Evolutionary conservation across 2,329 filamentous ascomycete species (phyloP), one percentile per base, ranked within the genome.

Genomic region (Teratosphaeriaceae sp.): DNA sequence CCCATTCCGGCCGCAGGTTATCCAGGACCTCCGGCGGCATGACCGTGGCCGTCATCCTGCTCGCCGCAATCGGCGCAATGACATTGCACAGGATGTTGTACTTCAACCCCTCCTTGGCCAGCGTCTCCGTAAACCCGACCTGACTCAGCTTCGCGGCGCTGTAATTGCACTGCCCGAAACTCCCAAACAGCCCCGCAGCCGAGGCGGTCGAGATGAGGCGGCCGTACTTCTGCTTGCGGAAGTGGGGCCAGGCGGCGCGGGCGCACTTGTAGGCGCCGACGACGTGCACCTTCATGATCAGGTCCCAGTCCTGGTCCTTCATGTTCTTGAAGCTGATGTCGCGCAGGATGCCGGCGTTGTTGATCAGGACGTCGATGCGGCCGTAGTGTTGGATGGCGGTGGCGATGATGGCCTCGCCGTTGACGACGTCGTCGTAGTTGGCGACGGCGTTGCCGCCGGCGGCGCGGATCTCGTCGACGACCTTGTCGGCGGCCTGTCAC

Each of bases 271-370:
- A 98, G 60, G 88, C 84, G 57, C 92, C 92, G 63, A 81, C 85
- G 58, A 96, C 82, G 69, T 98, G 90, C 45, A 97, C 90, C 65
- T 81, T 84, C 69, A 90, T 86, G 64, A 96, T 85, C 55, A 96
- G 72, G 64, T 98, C 90, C 92, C 92, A 98, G 67, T 98, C 92
- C 63, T 84, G 71, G 66, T 98, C 92, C 67, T 84, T 92, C 79
- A 97, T 94, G 72, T 97, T 97, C 79, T 95, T 95, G 75, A 98
- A 97, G 76, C 86, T 90, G 63, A 97, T 68, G 71, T 97, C 89
- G 48, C 90, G 84, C 47, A 95, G 76, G 62, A 97, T 97, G 61
- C 92, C 90, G 48, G 92, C 92, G 64, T 97, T 98, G 78, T 98
- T 98, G 70, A 98, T 84, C 58, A 98, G 82, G 52, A 98, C 74